Conservation (phyloP, 768 basidiomycete genomes). For the Termitomyces bulborhizus region DNA sequence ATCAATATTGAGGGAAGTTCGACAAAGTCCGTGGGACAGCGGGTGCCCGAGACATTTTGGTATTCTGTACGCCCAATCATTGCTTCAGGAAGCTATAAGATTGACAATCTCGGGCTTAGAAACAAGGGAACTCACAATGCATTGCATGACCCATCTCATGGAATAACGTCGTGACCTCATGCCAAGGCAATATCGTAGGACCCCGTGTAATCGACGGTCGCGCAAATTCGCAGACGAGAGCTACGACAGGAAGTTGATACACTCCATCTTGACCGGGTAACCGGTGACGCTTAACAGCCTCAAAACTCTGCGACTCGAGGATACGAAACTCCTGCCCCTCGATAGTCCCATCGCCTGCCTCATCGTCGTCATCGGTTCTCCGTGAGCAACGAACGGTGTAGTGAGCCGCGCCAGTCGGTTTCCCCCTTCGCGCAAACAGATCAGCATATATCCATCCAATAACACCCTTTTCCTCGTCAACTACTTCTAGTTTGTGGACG, state of each 20-base stretch:
- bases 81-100: slow-evolving; percentile 39
- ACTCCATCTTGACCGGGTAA: slow-evolving; percentile 60
- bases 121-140: slow-evolving; percentile 69
- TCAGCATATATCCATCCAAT: slow-evolving; percentile 97
- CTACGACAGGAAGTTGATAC: slow-evolving; percentile 88
- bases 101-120: background rate
- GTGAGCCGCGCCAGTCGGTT: slow-evolving; percentile 90
- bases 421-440: slow-evolving; percentile 78
- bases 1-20: slow-evolving; percentile 97
- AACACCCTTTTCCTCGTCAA: slow-evolving; percentile 81
- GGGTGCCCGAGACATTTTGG: slow-evolving; percentile 96
- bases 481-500: slow-evolving; percentile 88
- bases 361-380: slow-evolving; percentile 88
- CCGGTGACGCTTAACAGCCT: slow-evolving; percentile 51
- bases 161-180: slow-evolving; percentile 89
- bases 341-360: slow-evolving; percentile 48
- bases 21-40: slow-evolving; percentile 97
- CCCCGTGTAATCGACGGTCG: slow-evolving; percentile 54
- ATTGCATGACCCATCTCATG: slow-evolving; percentile 99
- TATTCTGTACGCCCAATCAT: slow-evolving; percentile 98
- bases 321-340: slow-evolving; percentile 35
- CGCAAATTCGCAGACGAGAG: slow-evolving; percentile 83
- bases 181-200: slow-evolving; percentile 80
- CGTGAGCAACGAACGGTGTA: slow-evolving; percentile 96
- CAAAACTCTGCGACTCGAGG: slow-evolving; percentile 53